Evolutionary conservation across 345 rosid genomes (phyloP), one percentile per base, ranked within the genome.

Genomic region (Kernera saxatilis): DNA sequence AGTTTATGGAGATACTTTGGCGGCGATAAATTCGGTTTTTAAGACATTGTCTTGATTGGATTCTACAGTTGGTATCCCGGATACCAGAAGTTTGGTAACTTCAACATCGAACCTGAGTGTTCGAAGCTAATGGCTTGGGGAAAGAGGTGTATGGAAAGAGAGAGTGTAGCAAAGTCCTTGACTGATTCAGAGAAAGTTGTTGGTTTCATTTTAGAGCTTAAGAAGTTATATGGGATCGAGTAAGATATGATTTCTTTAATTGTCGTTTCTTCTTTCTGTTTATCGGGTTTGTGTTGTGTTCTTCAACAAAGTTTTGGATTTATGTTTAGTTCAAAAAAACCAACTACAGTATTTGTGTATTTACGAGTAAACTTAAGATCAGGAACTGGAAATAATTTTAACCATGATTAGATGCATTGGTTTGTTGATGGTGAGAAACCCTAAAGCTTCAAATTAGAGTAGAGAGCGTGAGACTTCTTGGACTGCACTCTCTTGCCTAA

Each of bases 11-110:
- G 2, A 1, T 23, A 19, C 48, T 59, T 59, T 23, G 64, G 64
- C 8, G 64, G 49, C 11, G 22, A 59, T 23, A n/a, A 9, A n/a
- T 59, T 59, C 5, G 64, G 64, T 8, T 59, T 23, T 59, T 21
- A 39, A 39, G 64, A 59, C 49, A 40, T 39, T 39, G 33, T 15
- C 22, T 3, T 59, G 49, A 23, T 59, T 39, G 49, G 49, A 5
- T 59, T 39, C 49, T 59, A 39, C 13, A 22, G 49, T 2, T 59
- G 49, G 64, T 59, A 39, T 8, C 49, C 33, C 2, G 64, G 35
- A 22, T 59, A 39, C 41, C 22, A 59, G 49, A 59, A 59, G 64
- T 59, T 14, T 59, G 49, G 49, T 39, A 39, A 59, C 22, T 59
- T 22, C 8, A 39, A 22, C 22, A 23, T 39, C 6, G 35, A 59